Base-by-base conservation (phyloP, 2,329 filamentous ascomycete species). In the Trichophyton equinum region DNA sequence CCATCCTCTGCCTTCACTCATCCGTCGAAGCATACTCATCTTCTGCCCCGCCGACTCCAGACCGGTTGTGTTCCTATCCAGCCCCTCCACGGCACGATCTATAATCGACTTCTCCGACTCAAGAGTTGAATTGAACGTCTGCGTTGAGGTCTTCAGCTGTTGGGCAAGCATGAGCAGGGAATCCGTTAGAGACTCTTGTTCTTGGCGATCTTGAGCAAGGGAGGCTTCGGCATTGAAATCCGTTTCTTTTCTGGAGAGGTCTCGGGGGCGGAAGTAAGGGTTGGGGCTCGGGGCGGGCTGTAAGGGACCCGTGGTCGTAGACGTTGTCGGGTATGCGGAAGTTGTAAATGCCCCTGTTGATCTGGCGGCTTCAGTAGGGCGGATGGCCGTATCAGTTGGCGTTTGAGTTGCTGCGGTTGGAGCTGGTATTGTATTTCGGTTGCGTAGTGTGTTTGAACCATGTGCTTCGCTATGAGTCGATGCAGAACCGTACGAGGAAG, bases 1-100 rank as follows among this genome's bases (percentile, higher is more conserved):
- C 87, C 88, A 95, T 0, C 91, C 91, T 71, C 87, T 86, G 2
- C 91, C 91, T 76, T 96, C 92, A 15, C 87, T 90, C 85, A 95
- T 90, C 59, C 81, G 81, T 66, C 83, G 79, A 70, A 97, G 73
- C 68, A 82, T 80, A 1, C 88, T 86, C 89, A 97, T 95, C 64
- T 84, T 79, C 64, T 83, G 82, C 59, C 84, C 84, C 2, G 91
- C 90, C 1, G 84, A 82, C 63, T 91, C 85, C 81, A 97, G 87
- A 18, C 85, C 85, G 53, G 80, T 76, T 62, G 87, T 85, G 67
- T 87, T 95, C 72, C 84, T 85, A 68, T 91, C 88, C 67, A 97
- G 80, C 0, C 88, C 89, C 61, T 86, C 80, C 1, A 85, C 82
- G 1, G 91, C 89, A 9, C 85, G 81, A 61, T 82, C 79, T 20